Conservation (phyloP, 768 basidiomycete genomes). For the Exidia glandulosa region DNA sequence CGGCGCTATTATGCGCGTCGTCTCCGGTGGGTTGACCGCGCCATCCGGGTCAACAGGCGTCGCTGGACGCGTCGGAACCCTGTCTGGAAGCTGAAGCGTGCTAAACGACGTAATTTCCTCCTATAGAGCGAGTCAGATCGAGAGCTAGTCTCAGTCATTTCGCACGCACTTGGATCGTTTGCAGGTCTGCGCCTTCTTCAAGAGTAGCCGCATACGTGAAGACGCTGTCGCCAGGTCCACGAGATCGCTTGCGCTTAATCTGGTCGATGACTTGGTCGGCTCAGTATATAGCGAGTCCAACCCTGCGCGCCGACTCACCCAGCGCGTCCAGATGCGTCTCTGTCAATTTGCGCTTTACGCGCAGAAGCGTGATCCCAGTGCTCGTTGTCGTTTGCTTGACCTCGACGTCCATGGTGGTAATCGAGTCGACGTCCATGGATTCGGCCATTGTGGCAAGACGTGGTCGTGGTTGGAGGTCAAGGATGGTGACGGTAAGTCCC, state of each 20-base stretch:
- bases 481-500: too few relatives aligned
- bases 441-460: not conserved
- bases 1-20: not conserved
- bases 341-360: slow-evolving; percentile 73
- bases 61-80: not conserved
- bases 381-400: not conserved
- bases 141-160: not conserved
- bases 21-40: not conserved
- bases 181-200: not conserved
- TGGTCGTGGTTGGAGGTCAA: too few relatives aligned
- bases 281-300: slow-evolving; percentile 8
- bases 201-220: not conserved
- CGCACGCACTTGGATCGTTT: not conserved
- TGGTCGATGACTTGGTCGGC: not conserved
- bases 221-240: not conserved
- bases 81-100: not conserved
- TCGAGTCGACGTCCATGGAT: not conserved
- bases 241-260: not conserved
- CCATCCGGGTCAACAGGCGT: not conserved
- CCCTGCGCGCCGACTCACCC: slow-evolving; percentile 32
- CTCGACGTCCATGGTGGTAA: not conserved
- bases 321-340: slow-evolving; percentile 77
- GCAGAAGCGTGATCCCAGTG: slow-evolving; percentile 41
- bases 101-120: not conserved
- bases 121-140: not conserved